Evolutionary conservation across 1,284 basidiomycete genomes (phyloP).

Genomic region (Fomitopsis pinicola): DNA sequence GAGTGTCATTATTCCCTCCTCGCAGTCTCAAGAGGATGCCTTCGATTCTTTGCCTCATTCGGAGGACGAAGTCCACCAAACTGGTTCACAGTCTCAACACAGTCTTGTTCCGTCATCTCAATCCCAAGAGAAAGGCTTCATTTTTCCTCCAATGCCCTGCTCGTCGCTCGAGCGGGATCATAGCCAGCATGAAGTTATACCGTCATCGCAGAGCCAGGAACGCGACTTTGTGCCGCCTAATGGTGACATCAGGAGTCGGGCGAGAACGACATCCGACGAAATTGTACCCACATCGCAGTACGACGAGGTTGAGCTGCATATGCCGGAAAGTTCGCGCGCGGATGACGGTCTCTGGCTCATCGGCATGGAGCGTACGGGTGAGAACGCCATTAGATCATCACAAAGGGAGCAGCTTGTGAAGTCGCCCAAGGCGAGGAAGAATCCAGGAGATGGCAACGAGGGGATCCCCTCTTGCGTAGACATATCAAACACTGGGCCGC

Average conservation of each 20-base stretch:
- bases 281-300: slow-evolving; percentile 1
- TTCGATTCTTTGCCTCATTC: slow-evolving; percentile 21
- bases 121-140: slow-evolving; percentile 12
- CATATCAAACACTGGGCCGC: background rate
- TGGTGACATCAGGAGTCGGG: background rate
- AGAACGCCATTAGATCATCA: background rate
- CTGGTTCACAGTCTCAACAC: background rate
- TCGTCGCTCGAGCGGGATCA: background rate
- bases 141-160: background rate
- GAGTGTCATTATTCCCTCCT: background rate
- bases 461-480: background rate
- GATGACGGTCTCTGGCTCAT: background rate
- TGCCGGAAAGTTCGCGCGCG: background rate
- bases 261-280: background rate
- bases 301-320: background rate
- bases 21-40: slow-evolving; percentile 1
- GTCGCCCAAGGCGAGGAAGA: background rate
- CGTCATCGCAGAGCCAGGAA: slow-evolving; percentile 23
- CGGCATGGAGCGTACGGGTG: background rate
- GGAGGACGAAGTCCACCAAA: slow-evolving; percentile 7
- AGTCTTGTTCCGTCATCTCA: slow-evolving; percentile 22
- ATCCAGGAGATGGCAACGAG: background rate
- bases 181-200: slow-evolving; percentile 12
- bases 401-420: background rate
- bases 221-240: slow-evolving; percentile 10